Evolutionary conservation across 2,329 filamentous ascomycete species (phyloP), one percentile per base, ranked within the genome.

Genomic region (Lecanicillium sp.): DNA sequence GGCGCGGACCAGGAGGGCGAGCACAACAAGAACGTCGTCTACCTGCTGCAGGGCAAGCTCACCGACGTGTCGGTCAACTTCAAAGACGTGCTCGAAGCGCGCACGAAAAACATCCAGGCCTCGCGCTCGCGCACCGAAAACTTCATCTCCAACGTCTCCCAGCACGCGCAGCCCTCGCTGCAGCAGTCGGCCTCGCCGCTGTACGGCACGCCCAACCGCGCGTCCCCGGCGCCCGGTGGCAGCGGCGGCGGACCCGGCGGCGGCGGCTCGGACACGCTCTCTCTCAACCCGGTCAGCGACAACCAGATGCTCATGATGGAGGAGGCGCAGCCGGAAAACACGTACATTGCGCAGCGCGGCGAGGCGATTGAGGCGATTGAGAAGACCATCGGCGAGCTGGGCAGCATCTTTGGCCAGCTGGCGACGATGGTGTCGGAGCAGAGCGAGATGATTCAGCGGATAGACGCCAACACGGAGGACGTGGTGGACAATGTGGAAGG

Each of bases 401-500:
- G 93, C 23, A 72, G 72, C 43, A 96, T 96, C 53, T 97, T 97
- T 64, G 88, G 90, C 8, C 91, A 98, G 67, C 72, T 98, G 42
- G 91, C 93, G 29, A 84, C 88, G 56, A 97, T 98, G 93, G 93
- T 98, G 24, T 89, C 86, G 48, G 91, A 98, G 66, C 93, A 98
- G 69, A 89, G 87, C 52, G 93, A 96, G 68, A 95, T 95, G 86
- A 95, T 98, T 55, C 89, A 97, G 68, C 78, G 91, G 42, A 96
- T 96, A 61, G 91, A 97, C 60, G 91, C 91, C 55, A 96, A 97
- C 66, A 96, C 91, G 1, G 93, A 98, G 62, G 90, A 96, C 58
- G 89, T 98, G 5, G 91, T 98, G 47, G 91, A 97, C 61, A 98
- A 98, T 59, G 91, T 98, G n/a, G 82, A 95, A 61, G 93, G 93